These are phyloP conservation scores for Diaporthe ilicicola DNA, from an alignment of 2,329 filamentous ascomycete species.

Conservation along the genomic window DNA sequence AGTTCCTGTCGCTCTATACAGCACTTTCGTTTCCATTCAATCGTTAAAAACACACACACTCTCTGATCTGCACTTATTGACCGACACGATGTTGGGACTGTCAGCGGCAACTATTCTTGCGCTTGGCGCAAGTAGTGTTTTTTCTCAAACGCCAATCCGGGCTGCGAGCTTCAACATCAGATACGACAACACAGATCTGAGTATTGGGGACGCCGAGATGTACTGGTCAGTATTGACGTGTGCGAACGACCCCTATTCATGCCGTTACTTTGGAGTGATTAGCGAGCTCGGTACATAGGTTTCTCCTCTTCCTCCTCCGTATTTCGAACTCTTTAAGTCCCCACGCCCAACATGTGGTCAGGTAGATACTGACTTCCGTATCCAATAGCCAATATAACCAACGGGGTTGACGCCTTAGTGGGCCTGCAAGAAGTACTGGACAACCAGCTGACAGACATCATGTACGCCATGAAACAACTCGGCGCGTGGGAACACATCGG, in stretches of 20 bases:
- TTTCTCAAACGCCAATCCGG: neutral
- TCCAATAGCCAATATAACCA: neutral
- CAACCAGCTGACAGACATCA: constrained; percentile 56
- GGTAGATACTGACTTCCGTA: neutral
- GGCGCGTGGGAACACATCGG: constrained; percentile 63
- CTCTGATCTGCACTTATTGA: neutral
- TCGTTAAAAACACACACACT: neutral
- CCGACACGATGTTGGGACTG: neutral
- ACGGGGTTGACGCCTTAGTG: neutral
- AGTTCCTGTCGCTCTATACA: neutral
- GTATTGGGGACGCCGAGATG: neutral
- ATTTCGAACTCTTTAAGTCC: neutral
- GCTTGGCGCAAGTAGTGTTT: neutral
- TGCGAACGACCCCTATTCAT: neutral
- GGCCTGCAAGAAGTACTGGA: constrained; percentile 61
- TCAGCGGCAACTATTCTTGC: neutral
- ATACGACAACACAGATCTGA: neutral
- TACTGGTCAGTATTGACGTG: neutral
- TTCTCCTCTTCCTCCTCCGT: neutral
- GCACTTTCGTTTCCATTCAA: neutral
- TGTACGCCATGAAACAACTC: constrained; percentile 44
- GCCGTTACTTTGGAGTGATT: neutral
- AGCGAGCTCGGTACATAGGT: neutral
- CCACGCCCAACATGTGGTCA: neutral
- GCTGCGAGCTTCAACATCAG: neutral